Base-by-base conservation (phyloP, 805 yeast genomes). In the Candida sakaeoensis region DNA sequence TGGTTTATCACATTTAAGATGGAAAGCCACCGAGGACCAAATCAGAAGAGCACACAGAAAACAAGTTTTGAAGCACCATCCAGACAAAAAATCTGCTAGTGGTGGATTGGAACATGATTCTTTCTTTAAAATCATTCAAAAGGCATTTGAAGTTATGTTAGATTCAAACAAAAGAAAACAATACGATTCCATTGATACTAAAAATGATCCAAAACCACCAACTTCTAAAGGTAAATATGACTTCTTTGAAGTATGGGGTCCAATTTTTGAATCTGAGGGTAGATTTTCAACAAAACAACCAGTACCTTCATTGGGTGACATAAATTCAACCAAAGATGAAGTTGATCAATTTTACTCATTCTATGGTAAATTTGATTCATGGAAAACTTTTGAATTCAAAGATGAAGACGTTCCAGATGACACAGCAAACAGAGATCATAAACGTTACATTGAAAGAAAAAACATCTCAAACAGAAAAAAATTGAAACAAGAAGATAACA, bases 391-490 rank as follows among this genome's bases (percentile, higher is more conserved):
- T 61, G 99, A 93, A 72, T 93, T 90, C 73, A 79, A 89, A 65
- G 99, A 93, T 62, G 99, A 93, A 75, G 99, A 93, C 61, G 96
- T 90, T 58, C 99, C 99, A 53, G 99, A 93, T 73, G 99, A 93
- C 70, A 86, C 97, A 42, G 85, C 96, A 46, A 93, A 93, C 82
- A 89, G 99, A 78, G 99, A 93, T 66, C 95, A 93, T 80, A 93
- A 93, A 76, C 95, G 99, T 73, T 86, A 88, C 75, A 83, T 90
- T 53, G 99, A 93, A 74, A 88, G 91, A 76, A 93, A 93, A 78
- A 93, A 93, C 76, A 80, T 86, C 68, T 89, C 95, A 52, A 87
- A 95, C 43, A 86, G 99, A 75, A 85, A 87, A 76, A 93, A 91
- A 85, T 85, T 80, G 76, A 93, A 93, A 84, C 89, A 91, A 59